Evolutionary conservation across 495 filamentous ascomycete species (phyloP).

Genomic region (Xylaria scruposa): DNA sequence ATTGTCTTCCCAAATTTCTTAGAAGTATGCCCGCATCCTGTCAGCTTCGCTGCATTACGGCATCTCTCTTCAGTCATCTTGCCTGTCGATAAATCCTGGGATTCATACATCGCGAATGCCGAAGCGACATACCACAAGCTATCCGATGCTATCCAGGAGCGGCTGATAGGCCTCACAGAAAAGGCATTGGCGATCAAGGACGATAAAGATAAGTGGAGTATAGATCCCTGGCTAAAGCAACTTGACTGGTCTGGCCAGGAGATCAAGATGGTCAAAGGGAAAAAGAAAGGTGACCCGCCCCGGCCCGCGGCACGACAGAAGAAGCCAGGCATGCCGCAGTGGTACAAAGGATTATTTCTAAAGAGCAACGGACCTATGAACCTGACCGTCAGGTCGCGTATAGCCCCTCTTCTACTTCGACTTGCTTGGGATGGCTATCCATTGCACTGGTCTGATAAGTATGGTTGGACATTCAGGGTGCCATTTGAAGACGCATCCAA

Average conservation of each 20-base stretch:
- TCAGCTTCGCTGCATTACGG: slow-evolving; percentile 92
- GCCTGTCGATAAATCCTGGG: slow-evolving; percentile 87
- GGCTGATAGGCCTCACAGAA: slow-evolving; percentile 73
- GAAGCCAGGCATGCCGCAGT: slow-evolving; percentile 90
- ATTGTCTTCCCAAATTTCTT: slow-evolving; percentile 91
- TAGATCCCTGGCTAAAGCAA: slow-evolving; percentile 89
- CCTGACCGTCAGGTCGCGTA: slow-evolving; percentile 84
- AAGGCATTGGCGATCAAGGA: slow-evolving; percentile 77
- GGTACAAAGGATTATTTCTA: slow-evolving; percentile 90
- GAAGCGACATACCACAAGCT: slow-evolving; percentile 84
- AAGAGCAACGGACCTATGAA: slow-evolving; percentile 68
- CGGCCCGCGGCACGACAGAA: slow-evolving; percentile 85
- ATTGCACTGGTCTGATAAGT: slow-evolving; percentile 88
- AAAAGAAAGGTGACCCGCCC: slow-evolving; percentile 80
- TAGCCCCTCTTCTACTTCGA: slow-evolving; percentile 84
- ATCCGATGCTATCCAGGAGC: slow-evolving; percentile 75
- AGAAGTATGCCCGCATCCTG: slow-evolving; percentile 89
- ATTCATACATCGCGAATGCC: slow-evolving; percentile 77
- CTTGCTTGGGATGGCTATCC: slow-evolving; percentile 90
- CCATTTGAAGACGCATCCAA: slow-evolving; percentile 64
- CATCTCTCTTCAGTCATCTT: slow-evolving; percentile 92
- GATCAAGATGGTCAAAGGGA: slow-evolving; percentile 87
- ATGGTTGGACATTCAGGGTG: slow-evolving; percentile 91
- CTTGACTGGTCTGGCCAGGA: slow-evolving; percentile 96
- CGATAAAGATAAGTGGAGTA: slow-evolving; percentile 67